These are phyloP conservation scores for Tagetes erecta DNA, from an alignment of 129 eudicot species.

Conservation along the genomic window DNA sequence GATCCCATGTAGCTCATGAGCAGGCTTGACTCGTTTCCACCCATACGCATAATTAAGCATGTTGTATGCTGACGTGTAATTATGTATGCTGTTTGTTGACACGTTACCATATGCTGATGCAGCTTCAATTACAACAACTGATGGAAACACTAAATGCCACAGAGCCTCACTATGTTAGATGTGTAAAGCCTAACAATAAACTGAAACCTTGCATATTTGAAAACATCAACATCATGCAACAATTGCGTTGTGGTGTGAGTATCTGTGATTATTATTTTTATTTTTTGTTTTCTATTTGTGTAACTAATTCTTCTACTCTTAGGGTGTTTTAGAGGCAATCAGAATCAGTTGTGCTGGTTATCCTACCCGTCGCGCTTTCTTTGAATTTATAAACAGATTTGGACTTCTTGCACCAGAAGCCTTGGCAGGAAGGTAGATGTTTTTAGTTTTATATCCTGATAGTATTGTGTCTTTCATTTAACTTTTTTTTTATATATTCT, in stretches of 20 bases:
- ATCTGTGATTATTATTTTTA: not conserved
- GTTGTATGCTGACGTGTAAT: slow-evolving; percentile 21
- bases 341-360: slow-evolving; percentile 98
- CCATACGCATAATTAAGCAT: not conserved
- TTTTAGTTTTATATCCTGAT: not conserved
- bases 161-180: slow-evolving; percentile 94
- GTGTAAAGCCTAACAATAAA: slow-evolving; percentile 95
- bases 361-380: slow-evolving; percentile 98
- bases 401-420: slow-evolving; percentile 91
- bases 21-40: too few relatives aligned
- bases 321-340: slow-evolving; percentile 99
- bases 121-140: slow-evolving; percentile 90
- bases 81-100: slow-evolving; percentile 23
- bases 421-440: slow-evolving; percentile 61
- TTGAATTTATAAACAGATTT: slow-evolving; percentile 93
- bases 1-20: too few relatives aligned
- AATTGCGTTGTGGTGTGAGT: slow-evolving; percentile 99
- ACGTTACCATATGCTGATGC: slow-evolving; percentile 31
- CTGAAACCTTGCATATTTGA: slow-evolving; percentile 90
- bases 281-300: not conserved
- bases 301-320: slow-evolving; percentile 33
- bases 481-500: not conserved
- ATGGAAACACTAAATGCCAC: slow-evolving; percentile 96
- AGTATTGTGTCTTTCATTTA: slow-evolving; percentile 8
- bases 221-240: slow-evolving; percentile 88